Evolutionary conservation across 345 rosid genomes (phyloP).

Genomic region (Brassica incana): DNA sequence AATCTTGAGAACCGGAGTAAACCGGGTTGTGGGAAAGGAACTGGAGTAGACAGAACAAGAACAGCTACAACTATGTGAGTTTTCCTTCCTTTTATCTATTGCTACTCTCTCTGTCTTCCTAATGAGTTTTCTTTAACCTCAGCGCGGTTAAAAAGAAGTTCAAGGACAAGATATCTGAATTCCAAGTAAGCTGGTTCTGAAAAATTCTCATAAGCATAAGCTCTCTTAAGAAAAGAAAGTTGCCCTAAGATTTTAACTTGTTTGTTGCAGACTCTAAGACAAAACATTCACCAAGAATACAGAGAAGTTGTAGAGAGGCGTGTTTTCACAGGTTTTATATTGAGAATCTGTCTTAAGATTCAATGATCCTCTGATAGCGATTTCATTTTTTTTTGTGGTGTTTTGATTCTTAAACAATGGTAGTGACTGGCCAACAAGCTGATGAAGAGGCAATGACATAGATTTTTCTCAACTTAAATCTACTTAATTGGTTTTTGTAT

Average conservation of each 20-base stretch:
- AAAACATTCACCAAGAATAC: constrained; percentile 89
- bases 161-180: constrained; percentile 88
- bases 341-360: background rate
- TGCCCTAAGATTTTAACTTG: constrained; percentile 4
- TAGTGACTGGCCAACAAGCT: constrained; percentile 81
- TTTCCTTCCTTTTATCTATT: constrained; percentile 2
- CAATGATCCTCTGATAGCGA: constrained; percentile 2
- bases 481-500: background rate
- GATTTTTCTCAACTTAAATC: background rate
- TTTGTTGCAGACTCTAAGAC: constrained; percentile 64
- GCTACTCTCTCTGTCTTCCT: background rate
- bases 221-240: background rate
- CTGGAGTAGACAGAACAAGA: constrained; percentile 91
- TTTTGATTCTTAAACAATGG: constrained; percentile 30
- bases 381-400: constrained; percentile 7
- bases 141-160: constrained; percentile 88
- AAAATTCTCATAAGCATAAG: background rate
- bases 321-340: constrained; percentile 78
- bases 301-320: constrained; percentile 96
- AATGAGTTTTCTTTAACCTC: constrained; percentile 15
- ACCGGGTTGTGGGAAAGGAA: constrained; percentile 94
- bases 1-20: constrained; percentile 83
- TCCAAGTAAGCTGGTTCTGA: constrained; percentile 57
- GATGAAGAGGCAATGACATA: constrained; percentile 76
- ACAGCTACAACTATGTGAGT: constrained; percentile 79